Evolutionary conservation across 2,329 filamentous ascomycete genomes (phyloP).

Genomic region (Cordyceps javanica): DNA sequence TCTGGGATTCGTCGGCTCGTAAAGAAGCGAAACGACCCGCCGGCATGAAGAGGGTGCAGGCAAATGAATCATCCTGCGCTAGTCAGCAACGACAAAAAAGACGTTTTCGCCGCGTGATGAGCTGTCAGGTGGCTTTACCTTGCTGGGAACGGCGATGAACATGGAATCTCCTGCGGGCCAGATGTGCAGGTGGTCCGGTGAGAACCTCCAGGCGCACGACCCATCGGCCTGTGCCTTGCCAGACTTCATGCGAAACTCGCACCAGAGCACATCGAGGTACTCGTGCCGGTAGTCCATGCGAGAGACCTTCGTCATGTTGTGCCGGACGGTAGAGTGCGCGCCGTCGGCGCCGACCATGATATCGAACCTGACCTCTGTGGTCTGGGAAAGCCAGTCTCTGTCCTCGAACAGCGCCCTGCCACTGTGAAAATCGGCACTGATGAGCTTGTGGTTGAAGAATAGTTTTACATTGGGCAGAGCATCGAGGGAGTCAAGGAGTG

Average conservation of each 20-base stretch:
- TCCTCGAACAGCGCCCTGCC: constrained; percentile 84
- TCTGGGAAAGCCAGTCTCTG: constrained; percentile 27
- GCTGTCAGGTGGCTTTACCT: constrained; percentile 30
- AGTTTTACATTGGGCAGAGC: constrained; percentile 81
- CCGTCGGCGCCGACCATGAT: constrained; percentile 93
- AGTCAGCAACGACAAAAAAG: background rate
- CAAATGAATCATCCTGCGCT: constrained; percentile 76
- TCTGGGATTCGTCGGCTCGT: constrained; percentile 50
- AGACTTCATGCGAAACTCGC: constrained; percentile 79
- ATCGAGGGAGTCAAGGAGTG: constrained; percentile 77
- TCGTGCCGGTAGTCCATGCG: constrained; percentile 87
- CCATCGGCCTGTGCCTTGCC: constrained; percentile 22
- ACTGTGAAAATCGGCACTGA: constrained; percentile 74
- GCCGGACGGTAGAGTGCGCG: too few species aligned
- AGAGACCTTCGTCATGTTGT: constrained; percentile 92
- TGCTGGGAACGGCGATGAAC: constrained; percentile 92
- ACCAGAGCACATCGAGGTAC: constrained; percentile 96
- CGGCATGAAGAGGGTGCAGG: constrained; percentile 87
- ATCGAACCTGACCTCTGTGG: constrained; percentile 77
- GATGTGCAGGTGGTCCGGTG: constrained; percentile 90
- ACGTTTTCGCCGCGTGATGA: background rate
- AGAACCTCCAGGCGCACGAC: constrained; percentile 62
- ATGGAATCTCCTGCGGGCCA: constrained; percentile 93
- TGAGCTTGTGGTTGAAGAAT: constrained; percentile 89
- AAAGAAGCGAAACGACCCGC: constrained; percentile 62